Conservation (phyloP, 1,284 basidiomycete species). For the Puccinia horiana region DNA sequence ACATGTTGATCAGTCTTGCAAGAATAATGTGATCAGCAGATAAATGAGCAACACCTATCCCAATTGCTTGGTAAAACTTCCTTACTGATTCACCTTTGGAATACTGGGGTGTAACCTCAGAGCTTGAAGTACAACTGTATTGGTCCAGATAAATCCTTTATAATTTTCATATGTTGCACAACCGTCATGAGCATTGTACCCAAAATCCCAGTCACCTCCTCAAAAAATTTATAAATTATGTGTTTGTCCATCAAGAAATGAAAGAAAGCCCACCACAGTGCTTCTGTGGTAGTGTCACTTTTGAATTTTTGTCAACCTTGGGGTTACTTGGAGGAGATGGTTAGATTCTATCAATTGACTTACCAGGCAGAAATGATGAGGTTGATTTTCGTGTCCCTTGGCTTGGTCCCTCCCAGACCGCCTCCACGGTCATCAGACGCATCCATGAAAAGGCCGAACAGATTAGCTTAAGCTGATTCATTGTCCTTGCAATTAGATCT, state of each 20-base stretch:
- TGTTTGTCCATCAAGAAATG: slow-evolving; percentile 32
- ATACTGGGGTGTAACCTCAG: slow-evolving; percentile 52
- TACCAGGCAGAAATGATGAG: slow-evolving; percentile 48
- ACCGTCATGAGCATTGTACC: neutral
- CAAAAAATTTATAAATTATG: slow-evolving; percentile 8
- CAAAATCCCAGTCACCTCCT: slow-evolving; percentile 16
- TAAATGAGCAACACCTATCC: too few species aligned
- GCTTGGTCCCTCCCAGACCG: slow-evolving; percentile 18
- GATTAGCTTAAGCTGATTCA: neutral
- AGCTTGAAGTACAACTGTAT: slow-evolving; percentile 51
- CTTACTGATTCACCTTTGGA: slow-evolving; percentile 36
- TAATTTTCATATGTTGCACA: slow-evolving; percentile 47
- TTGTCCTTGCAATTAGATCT: neutral
- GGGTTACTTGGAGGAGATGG: neutral
- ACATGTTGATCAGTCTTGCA: too few species aligned
- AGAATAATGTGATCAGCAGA: neutral
- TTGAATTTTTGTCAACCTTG: neutral
- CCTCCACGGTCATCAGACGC: slow-evolving; percentile 8
- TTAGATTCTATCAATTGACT: neutral
- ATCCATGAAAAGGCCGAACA: slow-evolving; percentile 28
- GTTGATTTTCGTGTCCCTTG: slow-evolving; percentile 26
- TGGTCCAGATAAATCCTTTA: slow-evolving; percentile 45
- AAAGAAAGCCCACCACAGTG: slow-evolving; percentile 40
- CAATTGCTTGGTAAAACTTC: neutral
- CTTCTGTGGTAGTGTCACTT: slow-evolving; percentile 45